Conservation (phyloP, 192 early-diverging fungal species). For the Coemansia sp. region DNA sequence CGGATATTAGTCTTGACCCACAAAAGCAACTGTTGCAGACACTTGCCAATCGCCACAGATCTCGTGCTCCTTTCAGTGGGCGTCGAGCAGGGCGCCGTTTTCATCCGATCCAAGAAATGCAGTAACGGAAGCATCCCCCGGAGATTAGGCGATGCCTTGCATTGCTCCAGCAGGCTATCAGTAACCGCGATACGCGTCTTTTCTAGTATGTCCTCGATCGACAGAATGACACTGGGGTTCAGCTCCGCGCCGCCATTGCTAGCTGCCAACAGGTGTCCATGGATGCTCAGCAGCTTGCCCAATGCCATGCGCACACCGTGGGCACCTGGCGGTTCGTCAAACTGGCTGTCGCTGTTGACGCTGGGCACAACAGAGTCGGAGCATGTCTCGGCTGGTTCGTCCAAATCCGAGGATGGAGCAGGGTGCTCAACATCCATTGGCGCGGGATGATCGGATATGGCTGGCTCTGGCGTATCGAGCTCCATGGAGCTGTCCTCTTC, state of each 20-base stretch:
- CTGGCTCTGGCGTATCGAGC: too few species aligned
- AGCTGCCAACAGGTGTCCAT: not conserved
- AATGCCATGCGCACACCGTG: not conserved
- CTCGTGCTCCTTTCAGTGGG: not conserved
- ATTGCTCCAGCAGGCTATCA: not conserved
- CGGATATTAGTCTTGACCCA: not conserved
- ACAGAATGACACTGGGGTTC: not conserved
- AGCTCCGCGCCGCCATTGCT: not conserved
- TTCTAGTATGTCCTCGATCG: not conserved
- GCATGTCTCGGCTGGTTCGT: not conserved
- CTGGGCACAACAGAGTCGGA: not conserved
- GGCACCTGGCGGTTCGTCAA: not conserved
- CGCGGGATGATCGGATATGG: not conserved
- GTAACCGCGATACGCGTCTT: too few species aligned
- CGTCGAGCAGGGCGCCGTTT: not conserved
- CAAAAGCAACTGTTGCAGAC: not conserved
- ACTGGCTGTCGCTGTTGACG: not conserved
- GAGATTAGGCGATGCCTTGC: not conserved
- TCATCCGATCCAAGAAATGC: not conserved
- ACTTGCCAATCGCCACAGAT: not conserved
- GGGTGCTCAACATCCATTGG: not conserved
- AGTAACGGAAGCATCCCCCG: not conserved
- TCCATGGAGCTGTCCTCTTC: too few species aligned
- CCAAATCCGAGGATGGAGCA: not conserved
- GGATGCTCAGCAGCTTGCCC: not conserved